phyloP scores from a whole-genome alignment of 495 filamentous ascomycete genomes.

The Neurospora sp. region DNA sequence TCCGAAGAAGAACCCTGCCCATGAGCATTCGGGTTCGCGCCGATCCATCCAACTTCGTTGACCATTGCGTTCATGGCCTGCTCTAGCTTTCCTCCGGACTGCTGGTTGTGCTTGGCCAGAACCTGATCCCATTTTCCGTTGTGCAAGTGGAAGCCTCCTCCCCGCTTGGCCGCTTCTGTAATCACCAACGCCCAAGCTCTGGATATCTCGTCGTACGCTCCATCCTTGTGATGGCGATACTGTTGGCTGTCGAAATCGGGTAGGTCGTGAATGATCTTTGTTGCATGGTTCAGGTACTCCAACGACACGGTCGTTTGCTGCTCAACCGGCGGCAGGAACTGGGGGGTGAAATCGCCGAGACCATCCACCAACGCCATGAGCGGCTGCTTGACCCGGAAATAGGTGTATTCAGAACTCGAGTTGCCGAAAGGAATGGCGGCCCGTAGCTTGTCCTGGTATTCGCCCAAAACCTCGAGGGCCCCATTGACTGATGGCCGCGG shows the following conservation, averaged over 20 bases:
- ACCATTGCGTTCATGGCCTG: constrained; percentile 69
- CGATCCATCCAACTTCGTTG: constrained; percentile 70
- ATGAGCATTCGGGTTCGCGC: constrained; percentile 27
- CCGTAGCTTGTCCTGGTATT: constrained; percentile 68
- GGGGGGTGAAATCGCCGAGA: constrained; percentile 84
- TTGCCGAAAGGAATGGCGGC: constrained; percentile 84
- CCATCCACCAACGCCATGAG: constrained; percentile 77
- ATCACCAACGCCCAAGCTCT: constrained; percentile 91
- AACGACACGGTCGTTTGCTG: constrained; percentile 67
- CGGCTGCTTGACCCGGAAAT: constrained; percentile 80
- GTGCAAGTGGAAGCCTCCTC: constrained; percentile 83
- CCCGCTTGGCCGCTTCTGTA: constrained; percentile 79
- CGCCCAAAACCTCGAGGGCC: constrained; percentile 65
- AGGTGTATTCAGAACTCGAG: constrained; percentile 80
- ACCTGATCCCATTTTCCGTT: constrained; percentile 91
- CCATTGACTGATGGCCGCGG: constrained; percentile 75
- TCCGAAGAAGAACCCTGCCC: constrained; percentile 41
- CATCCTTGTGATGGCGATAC: constrained; percentile 84
- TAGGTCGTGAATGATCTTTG: constrained; percentile 77
- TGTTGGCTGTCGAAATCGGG: constrained; percentile 78
- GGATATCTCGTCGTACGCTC: constrained; percentile 90
- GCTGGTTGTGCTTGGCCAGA: constrained; percentile 78
- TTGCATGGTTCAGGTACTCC: constrained; percentile 78
- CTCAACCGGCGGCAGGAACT: constrained; percentile 89
- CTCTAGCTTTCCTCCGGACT: constrained; percentile 72